These are phyloP conservation scores for Ceratobasidium sp. DNA, from an alignment of 1,284 basidiomycete genomes.

Conservation along the genomic window DNA sequence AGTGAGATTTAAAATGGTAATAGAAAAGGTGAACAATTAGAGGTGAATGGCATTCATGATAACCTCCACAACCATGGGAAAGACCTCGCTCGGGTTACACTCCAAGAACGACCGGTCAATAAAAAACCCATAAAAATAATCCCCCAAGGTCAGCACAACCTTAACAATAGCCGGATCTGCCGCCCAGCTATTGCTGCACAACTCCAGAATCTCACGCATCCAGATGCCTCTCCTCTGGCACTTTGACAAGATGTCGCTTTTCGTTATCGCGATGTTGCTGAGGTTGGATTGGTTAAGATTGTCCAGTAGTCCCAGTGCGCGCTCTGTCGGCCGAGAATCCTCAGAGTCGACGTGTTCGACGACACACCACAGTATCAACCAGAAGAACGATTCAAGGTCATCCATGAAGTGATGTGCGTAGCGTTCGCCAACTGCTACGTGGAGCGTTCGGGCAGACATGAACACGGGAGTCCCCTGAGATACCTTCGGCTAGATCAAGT, in stretches of 20 bases:
- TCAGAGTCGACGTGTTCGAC: not conserved
- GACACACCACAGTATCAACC: constrained; percentile 14
- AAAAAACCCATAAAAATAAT: not conserved
- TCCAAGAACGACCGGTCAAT: not conserved
- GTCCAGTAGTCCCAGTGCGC: not conserved
- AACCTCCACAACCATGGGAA: not conserved
- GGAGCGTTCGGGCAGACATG: not conserved
- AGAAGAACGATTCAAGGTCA: constrained; percentile 31
- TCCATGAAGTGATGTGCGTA: constrained; percentile 20
- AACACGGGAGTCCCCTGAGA: constrained; percentile 13
- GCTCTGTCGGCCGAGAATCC: not conserved
- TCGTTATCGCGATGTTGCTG: not conserved
- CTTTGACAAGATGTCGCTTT: too few relatives aligned
- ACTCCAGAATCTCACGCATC: not conserved
- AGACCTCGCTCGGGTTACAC: not conserved
- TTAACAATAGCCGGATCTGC: not conserved
- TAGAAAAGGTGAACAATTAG: too few relatives aligned
- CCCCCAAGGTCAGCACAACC: not conserved
- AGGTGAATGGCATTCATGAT: not conserved
- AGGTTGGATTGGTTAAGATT: not conserved
- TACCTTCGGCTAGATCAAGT: not conserved
- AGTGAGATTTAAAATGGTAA: too few relatives aligned
- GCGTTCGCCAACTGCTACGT: not conserved
- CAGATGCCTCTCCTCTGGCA: too few relatives aligned
- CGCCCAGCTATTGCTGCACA: not conserved